A percentile compares a stretch with the other conserved stretches of the same genome.
Evolutionary conservation across 2,329 filamentous ascomycete genomes (phyloP).

Genomic region (Trichoderma koningiopsis): DNA sequence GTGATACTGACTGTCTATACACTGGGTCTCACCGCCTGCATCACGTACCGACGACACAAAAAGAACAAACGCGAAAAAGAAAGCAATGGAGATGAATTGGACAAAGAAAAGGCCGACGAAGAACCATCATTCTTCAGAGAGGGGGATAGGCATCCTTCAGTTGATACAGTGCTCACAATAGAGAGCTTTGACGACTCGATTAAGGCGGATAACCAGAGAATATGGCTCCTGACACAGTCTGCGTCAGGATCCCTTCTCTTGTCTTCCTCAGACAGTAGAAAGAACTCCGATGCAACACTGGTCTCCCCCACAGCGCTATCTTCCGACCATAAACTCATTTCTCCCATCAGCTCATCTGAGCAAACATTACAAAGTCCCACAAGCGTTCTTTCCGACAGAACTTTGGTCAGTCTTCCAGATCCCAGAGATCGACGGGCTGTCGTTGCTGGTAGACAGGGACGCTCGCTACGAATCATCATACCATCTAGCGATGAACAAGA

Average conservation of each 20-base stretch:
- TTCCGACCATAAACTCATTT: not conserved
- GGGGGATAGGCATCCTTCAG: slow-evolving; percentile 26
- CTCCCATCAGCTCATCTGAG: slow-evolving; percentile 11
- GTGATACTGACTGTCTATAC: slow-evolving; percentile 37
- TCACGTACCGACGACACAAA: slow-evolving; percentile 35
- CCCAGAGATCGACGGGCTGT: slow-evolving; percentile 8
- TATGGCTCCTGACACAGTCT: slow-evolving; percentile 26
- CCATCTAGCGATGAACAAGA: slow-evolving; percentile 7
- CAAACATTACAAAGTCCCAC: not conserved
- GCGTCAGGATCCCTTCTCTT: slow-evolving; percentile 10
- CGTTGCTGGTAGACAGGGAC: not conserved
- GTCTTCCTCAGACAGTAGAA: slow-evolving; percentile 5
- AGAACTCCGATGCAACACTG: slow-evolving; percentile 8
- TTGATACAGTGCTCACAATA: slow-evolving; percentile 25
- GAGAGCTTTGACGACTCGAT: slow-evolving; percentile 18
- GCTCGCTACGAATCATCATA: not conserved
- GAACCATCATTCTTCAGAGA: slow-evolving; percentile 8
- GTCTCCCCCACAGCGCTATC: slow-evolving; percentile 8
- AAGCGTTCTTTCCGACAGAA: not conserved
- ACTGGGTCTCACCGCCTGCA: slow-evolving; percentile 34
- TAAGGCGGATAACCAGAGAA: slow-evolving; percentile 21
- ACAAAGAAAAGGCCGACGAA: slow-evolving; percentile 28
- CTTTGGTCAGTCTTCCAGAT: not conserved
- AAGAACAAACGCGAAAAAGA: slow-evolving; percentile 30
- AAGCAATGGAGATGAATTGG: slow-evolving; percentile 18